Base-by-base conservation (phyloP, 345 rosid species). In the Noccaea caerulescens region DNA sequence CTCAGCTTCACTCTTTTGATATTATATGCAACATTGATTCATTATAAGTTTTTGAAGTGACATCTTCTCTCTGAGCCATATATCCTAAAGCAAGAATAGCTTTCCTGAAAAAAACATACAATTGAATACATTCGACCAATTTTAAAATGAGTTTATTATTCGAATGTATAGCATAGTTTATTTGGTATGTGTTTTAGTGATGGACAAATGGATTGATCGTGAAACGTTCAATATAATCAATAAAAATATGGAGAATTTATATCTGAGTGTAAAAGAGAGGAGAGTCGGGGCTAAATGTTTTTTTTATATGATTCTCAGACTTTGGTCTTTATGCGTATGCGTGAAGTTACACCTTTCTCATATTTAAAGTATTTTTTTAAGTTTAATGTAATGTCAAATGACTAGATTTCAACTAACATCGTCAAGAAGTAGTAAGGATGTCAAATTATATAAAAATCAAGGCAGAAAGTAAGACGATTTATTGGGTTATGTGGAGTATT, bases 371-470 rank as follows among this genome's bases (percentile, higher is more conserved):
- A 13, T 34, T 25, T 59, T 7, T 4, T 3, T 37, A 8, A 36
- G 27, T 25, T 30, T 39, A 27, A 9, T 52, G 57, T 36, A 52
- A 53, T 67, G 78, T 61, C 27, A 54, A 68, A 68, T 75, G 73
- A 75, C 73, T 75, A 68, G 73, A 68, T 62, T 45, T 44, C 73
- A 68, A 75, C 79, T 75, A 37, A 43, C 7, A 50, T 50, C 16
- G 50, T 61, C 50, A 59, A 68, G 36, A 42, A 41, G 61, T 50
- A 41, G 54, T 18, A 72, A 57, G 44, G 34, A 57, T 56, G 77
- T 73, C 66, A 65, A 57, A 47, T 58, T 72, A 71, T 71, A 64
- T 47, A 7, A 56, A 72, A 46, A 16, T 18, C 39, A 66, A 58
- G 54, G 77, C 72, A 73, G 20, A 58, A 66, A 41, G 72, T 49